Conservation (phyloP, 2,329 filamentous ascomycete species). For the Xylariaceae sp. region DNA sequence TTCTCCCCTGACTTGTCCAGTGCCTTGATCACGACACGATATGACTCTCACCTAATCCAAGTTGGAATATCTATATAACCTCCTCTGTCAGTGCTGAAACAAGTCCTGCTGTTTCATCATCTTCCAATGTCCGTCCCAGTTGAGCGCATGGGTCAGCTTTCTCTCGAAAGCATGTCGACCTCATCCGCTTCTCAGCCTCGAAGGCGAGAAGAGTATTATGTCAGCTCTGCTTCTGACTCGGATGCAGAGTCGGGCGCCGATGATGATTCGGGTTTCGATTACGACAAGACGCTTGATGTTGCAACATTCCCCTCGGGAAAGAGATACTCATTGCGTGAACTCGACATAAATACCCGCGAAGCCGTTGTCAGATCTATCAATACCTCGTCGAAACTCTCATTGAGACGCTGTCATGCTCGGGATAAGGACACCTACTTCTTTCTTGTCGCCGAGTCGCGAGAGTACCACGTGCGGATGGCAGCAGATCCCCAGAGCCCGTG, state of each 20-base stretch:
- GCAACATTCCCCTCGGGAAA: slow-evolving; percentile 35
- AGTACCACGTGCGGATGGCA: slow-evolving; percentile 50
- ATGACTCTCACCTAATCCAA: slow-evolving; percentile 11
- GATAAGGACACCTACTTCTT: slow-evolving; percentile 50
- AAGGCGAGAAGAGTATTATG: slow-evolving; percentile 23
- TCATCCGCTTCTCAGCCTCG: slow-evolving; percentile 33
- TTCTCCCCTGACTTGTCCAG: slow-evolving; percentile 1
- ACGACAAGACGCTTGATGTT: slow-evolving; percentile 34
- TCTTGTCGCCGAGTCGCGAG: slow-evolving; percentile 53
- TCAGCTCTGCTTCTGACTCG: slow-evolving; percentile 21
- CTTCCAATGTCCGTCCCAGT: slow-evolving; percentile 35
- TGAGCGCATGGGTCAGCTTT: slow-evolving; percentile 40
- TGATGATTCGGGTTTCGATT: slow-evolving; percentile 31
- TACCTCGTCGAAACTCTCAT: slow-evolving; percentile 47
- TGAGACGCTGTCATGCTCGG: slow-evolving; percentile 49
- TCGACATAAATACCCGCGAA: slow-evolving; percentile 35
- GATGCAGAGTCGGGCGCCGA: slow-evolving; percentile 33
- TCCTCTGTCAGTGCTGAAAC: slow-evolving; percentile 13
- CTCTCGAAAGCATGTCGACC: slow-evolving; percentile 39
- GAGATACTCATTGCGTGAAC: slow-evolving; percentile 33
- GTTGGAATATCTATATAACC: slow-evolving; percentile 24
- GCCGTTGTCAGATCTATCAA: slow-evolving; percentile 45
- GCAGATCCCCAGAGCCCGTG: slow-evolving; percentile 35
- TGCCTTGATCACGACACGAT: neutral
- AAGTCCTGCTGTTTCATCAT: slow-evolving; percentile 18